A percentile compares a stretch with the other conserved stretches of the same genome.
Evolutionary conservation across 177 flowering plant genomes (phyloP).

Genomic region (Tripterygium wilfordii): DNA sequence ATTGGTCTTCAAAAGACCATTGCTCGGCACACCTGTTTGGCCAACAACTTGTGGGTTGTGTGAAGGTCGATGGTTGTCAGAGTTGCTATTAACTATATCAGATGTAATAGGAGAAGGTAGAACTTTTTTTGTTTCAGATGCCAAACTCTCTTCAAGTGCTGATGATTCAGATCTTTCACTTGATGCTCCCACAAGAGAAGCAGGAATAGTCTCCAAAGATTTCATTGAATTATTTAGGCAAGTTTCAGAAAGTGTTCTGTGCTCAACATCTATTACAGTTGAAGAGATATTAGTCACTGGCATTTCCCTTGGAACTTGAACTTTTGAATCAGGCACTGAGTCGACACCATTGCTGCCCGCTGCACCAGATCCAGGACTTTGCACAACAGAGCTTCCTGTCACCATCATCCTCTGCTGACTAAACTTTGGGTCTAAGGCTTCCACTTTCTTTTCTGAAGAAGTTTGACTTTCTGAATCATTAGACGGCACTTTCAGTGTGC

Average conservation of each 20-base stretch:
- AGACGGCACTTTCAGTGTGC: slow-evolving; percentile 34
- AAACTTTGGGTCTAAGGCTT: slow-evolving; percentile 31
- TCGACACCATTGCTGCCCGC: slow-evolving; percentile 10
- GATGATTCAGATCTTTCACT: slow-evolving; percentile 25
- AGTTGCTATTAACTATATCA: slow-evolving; percentile 10
- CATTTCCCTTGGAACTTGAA: slow-evolving; percentile 14
- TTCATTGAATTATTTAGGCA: slow-evolving; percentile 16
- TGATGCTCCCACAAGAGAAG: slow-evolving; percentile 13
- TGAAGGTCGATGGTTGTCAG: slow-evolving; percentile 20
- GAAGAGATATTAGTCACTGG: slow-evolving; percentile 18
- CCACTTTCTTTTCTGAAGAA: slow-evolving; percentile 42
- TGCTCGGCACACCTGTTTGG: slow-evolving; percentile 8
- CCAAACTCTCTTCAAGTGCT: slow-evolving; percentile 14
- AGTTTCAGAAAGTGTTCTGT: slow-evolving; percentile 17
- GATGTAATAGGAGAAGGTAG: slow-evolving; percentile 15
- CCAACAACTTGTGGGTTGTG: slow-evolving; percentile 11
- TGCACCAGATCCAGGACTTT: slow-evolving; percentile 18
- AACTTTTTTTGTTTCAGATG: slow-evolving; percentile 15
- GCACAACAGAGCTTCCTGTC: slow-evolving; percentile 32
- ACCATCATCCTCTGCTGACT: slow-evolving; percentile 33
- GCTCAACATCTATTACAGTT: slow-evolving; percentile 17
- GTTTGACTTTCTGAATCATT: slow-evolving; percentile 30
- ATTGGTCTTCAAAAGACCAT: slow-evolving; percentile 17
- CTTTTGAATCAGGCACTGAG: slow-evolving; percentile 19
- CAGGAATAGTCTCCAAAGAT: slow-evolving; percentile 13